Percentiles rank a stretch among this genome's conserved stretches.
Evolutionary conservation across 2,329 filamentous ascomycete genomes (phyloP).

Genomic region (Diaporthe sp.): DNA sequence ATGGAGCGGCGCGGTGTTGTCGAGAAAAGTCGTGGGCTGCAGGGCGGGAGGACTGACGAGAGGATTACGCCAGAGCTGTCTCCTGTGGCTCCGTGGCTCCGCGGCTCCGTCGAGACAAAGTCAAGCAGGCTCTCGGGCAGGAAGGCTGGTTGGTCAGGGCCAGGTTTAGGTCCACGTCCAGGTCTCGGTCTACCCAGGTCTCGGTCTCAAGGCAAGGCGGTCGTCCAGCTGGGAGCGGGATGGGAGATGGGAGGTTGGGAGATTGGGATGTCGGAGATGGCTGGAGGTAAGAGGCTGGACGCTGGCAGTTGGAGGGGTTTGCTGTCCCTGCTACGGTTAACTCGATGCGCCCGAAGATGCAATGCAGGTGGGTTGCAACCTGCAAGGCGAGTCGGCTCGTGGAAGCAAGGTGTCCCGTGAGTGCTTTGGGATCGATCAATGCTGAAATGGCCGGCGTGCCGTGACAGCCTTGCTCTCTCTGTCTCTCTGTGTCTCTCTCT

Average conservation of each 20-base stretch:
- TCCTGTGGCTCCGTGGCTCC: slow-evolving; percentile 14
- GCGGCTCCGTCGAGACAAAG: slow-evolving; percentile 13
- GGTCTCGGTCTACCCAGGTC: not conserved
- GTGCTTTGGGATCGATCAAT: slow-evolving; percentile 23
- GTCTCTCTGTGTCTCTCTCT: not conserved
- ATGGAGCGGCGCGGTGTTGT: slow-evolving; percentile 27
- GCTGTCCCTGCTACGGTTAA: not conserved
- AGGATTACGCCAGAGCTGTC: slow-evolving; percentile 32
- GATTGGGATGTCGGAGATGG: slow-evolving; percentile 1
- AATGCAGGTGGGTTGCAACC: not conserved
- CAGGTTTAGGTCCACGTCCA: not conserved
- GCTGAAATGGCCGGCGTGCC: slow-evolving; percentile 26
- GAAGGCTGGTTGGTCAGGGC: slow-evolving; percentile 1
- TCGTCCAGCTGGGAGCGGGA: slow-evolving; percentile 16
- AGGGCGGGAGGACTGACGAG: slow-evolving; percentile 26
- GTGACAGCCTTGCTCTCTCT: slow-evolving; percentile 31
- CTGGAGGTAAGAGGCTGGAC: slow-evolving; percentile 4
- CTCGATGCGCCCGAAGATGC: slow-evolving; percentile 5
- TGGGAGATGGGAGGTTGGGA: slow-evolving; percentile 1
- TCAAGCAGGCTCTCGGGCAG: not conserved
- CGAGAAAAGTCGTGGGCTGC: slow-evolving; percentile 12
- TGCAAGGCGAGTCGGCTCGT: slow-evolving; percentile 15
- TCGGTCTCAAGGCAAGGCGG: not conserved
- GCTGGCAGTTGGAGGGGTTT: slow-evolving; percentile 2
- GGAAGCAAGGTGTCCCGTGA: not conserved